A percentile compares a stretch with the other conserved stretches of the same genome.
phyloP scores from a whole-genome alignment of 345 rosid genomes.

The Lepidium didymum region DNA sequence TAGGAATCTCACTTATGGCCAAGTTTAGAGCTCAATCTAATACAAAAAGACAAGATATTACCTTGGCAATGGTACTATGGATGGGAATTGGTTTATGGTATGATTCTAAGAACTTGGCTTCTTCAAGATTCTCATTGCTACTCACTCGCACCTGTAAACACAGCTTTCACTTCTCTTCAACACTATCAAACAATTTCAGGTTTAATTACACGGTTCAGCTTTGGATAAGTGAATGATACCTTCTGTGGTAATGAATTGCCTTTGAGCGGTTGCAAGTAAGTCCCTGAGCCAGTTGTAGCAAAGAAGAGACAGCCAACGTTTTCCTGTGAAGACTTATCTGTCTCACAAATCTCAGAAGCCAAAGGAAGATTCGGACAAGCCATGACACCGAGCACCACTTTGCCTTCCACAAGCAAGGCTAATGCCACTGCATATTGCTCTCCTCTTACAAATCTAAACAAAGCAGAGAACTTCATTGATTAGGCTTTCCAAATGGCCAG shows the following conservation, averaged over 20 bases:
- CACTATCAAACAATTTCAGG: not conserved
- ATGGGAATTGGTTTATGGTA: slow-evolving; percentile 68
- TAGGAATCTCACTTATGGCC: not conserved
- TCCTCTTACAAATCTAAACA: slow-evolving; percentile 75
- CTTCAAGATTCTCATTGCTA: slow-evolving; percentile 62
- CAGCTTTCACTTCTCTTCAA: slow-evolving; percentile 1
- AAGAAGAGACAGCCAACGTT: slow-evolving; percentile 78
- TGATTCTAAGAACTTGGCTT: slow-evolving; percentile 87
- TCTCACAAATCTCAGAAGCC: slow-evolving; percentile 32
- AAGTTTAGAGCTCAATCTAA: not conserved
- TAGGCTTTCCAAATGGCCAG: not conserved
- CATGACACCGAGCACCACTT: slow-evolving; percentile 81
- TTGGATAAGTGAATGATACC: slow-evolving; percentile 33
- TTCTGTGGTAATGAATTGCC: slow-evolving; percentile 46
- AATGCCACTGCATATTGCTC: slow-evolving; percentile 91
- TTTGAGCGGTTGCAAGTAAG: slow-evolving; percentile 68
- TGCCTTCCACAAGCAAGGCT: slow-evolving; percentile 82
- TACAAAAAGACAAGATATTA: slow-evolving; percentile 20
- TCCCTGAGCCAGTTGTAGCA: slow-evolving; percentile 61
- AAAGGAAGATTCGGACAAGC: slow-evolving; percentile 92
- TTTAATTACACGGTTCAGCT: slow-evolving; percentile 3
- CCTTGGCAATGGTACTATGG: slow-evolving; percentile 68
- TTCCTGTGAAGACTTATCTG: slow-evolving; percentile 23
- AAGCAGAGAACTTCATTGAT: not conserved
- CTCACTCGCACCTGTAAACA: slow-evolving; percentile 62